Evolutionary conservation across 345 rosid species (phyloP).

Genomic region (Zanthoxylum bungeanum): DNA sequence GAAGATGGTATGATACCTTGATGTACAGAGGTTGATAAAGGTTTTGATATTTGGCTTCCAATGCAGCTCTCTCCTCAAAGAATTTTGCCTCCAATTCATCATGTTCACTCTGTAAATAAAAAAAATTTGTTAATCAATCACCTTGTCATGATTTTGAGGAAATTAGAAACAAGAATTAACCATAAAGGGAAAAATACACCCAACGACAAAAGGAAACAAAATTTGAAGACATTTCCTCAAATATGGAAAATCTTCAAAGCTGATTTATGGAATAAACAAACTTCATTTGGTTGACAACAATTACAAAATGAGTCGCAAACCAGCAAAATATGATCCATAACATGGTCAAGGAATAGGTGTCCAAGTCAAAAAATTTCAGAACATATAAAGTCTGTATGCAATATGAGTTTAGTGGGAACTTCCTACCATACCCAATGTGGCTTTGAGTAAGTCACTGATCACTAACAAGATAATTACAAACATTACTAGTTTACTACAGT

Average conservation of each 20-base stretch:
- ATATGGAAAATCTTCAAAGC: no score
- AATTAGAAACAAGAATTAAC: background rate
- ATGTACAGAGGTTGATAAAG: conserved; percentile 71
- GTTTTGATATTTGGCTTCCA: conserved; percentile 84
- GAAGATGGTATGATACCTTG: conserved; percentile 41
- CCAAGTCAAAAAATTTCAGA: no score
- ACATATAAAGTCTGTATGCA: background rate
- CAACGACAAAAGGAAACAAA: background rate
- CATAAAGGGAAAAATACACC: background rate
- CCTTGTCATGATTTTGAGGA: background rate
- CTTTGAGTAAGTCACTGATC: background rate
- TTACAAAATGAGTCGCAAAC: no score
- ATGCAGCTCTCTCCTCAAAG: conserved; percentile 85
- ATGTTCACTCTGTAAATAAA: conserved; percentile 56
- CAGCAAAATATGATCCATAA: background rate
- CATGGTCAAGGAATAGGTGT: no score
- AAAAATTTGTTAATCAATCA: background rate
- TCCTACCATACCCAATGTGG: background rate
- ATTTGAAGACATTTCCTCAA: no score
- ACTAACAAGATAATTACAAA: background rate
- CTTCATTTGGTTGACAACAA: background rate
- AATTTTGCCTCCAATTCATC: conserved; percentile 84
- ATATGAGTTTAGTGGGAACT: background rate
- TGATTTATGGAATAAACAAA: background rate
- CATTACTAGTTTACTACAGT: background rate